A percentile compares a stretch with the other conserved stretches of the same genome.
These are phyloP conservation scores for Microbotryum saponariae DNA, from an alignment of 1,284 basidiomycete genomes.

Conservation along the genomic window DNA sequence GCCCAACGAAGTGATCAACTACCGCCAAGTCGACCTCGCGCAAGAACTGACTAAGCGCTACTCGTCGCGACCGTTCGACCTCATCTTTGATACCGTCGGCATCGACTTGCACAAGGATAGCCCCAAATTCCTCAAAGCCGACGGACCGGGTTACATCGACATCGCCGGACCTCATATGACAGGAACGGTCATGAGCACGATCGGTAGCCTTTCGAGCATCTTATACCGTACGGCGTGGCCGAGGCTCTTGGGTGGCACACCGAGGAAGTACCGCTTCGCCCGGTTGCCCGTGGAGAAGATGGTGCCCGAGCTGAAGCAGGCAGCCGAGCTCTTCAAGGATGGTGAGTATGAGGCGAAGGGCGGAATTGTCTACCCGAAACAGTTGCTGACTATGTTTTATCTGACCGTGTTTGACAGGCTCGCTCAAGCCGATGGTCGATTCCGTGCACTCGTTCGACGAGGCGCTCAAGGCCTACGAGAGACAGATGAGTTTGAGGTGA, in stretches of 20 bases:
- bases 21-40: constrained; percentile 49
- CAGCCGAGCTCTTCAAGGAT: constrained; percentile 41
- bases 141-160: constrained; percentile 15
- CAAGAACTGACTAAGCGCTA: constrained; percentile 44
- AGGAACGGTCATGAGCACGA: background rate
- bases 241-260: constrained; percentile 14
- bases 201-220: background rate
- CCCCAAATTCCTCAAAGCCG: constrained; percentile 34
- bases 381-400: background rate
- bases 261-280: constrained; percentile 35
- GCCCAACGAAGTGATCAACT: constrained; percentile 53
- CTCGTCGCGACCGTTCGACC: constrained; percentile 34
- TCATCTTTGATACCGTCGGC: constrained; percentile 34
- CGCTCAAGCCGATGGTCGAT: constrained; percentile 55
- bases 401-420: constrained; percentile 42
- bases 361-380: too few species aligned
- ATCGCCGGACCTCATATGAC: constrained; percentile 13
- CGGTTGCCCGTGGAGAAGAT: constrained; percentile 30
- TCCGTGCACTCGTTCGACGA: constrained; percentile 55
- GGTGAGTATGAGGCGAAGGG: constrained; percentile 1
- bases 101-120: constrained; percentile 25
- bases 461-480: constrained; percentile 54
- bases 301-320: constrained; percentile 25
- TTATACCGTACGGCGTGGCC: constrained; percentile 9
- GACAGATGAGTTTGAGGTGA: constrained; percentile 48